Conservation (phyloP, 345 rosid species). For the Erucastrum elatum region DNA sequence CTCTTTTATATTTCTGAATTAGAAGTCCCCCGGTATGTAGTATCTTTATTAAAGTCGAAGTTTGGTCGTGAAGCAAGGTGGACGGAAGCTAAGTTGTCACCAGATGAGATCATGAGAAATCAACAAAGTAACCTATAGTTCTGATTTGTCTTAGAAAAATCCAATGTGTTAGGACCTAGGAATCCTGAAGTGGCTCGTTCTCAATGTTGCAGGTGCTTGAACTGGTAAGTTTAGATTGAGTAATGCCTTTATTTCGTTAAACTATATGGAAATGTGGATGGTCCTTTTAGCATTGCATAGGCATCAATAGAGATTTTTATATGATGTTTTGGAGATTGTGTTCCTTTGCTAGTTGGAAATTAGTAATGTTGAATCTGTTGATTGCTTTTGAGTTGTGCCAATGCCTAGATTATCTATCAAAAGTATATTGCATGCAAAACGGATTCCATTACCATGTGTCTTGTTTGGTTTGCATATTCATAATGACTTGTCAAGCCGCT, state of each 20-base stretch:
- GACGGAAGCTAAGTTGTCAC: conserved; percentile 22
- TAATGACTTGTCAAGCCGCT: conserved; percentile 9
- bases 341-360: not conserved
- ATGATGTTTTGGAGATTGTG: not conserved
- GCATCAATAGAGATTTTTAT: conserved; percentile 10
- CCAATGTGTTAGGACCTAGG: conserved; percentile 26
- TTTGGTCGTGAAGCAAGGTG: conserved; percentile 35
- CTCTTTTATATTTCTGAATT: conserved; percentile 36
- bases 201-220: conserved; percentile 33
- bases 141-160: conserved; percentile 39
- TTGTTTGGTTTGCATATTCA: conserved; percentile 11
- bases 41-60: conserved; percentile 9
- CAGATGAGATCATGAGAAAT: conserved; percentile 52
- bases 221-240: conserved; percentile 37
- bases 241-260: conserved; percentile 8
- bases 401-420: conserved; percentile 1
- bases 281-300: conserved; percentile 29
- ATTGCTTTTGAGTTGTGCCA: conserved; percentile 10
- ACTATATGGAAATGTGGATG: conserved; percentile 23
- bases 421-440: conserved; percentile 30
- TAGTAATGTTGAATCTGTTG: conserved; percentile 20
- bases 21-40: conserved; percentile 34
- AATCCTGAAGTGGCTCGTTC: conserved; percentile 2
- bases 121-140: conserved; percentile 48
- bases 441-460: conserved; percentile 28